A percentile compares a stretch with the other conserved stretches of the same genome.
phyloP scores from a whole-genome alignment of 2,329 filamentous ascomycete species.

The Capronia americana region DNA sequence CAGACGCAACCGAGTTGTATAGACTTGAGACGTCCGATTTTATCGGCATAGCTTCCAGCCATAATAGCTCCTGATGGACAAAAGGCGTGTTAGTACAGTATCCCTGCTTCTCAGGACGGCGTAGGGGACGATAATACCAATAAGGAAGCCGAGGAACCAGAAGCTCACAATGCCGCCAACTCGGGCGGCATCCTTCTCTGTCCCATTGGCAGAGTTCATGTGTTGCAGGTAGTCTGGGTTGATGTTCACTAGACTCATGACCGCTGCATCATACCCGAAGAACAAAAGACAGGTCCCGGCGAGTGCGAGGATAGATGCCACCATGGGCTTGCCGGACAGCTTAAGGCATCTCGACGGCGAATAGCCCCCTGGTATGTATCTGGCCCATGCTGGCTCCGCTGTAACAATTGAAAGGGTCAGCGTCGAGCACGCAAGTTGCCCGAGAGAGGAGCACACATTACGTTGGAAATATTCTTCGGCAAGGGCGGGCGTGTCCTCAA shows the following conservation, averaged over 20 bases:
- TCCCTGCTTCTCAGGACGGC: too few species aligned
- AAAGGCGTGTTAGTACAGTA: too few species aligned
- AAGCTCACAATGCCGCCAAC: slow-evolving; percentile 42
- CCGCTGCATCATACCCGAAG: slow-evolving; percentile 36
- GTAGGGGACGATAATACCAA: too few species aligned
- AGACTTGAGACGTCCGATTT: slow-evolving; percentile 41
- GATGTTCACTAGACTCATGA: slow-evolving; percentile 42
- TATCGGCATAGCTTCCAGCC: slow-evolving; percentile 41
- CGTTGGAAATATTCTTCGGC: too few species aligned
- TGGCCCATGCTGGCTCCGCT: slow-evolving; percentile 24
- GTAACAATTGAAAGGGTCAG: too few species aligned
- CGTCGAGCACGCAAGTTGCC: too few species aligned
- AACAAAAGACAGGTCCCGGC: slow-evolving; percentile 8
- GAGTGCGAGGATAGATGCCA: slow-evolving; percentile 9
- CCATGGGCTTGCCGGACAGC: slow-evolving; percentile 16
- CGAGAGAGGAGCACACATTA: too few species aligned
- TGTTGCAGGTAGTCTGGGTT: slow-evolving; percentile 40
- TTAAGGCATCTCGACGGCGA: slow-evolving; percentile 14
- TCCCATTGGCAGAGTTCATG: slow-evolving; percentile 39
- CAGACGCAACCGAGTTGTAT: slow-evolving; percentile 42
- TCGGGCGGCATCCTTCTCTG: slow-evolving; percentile 39
- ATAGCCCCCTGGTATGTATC: slow-evolving; percentile 13
- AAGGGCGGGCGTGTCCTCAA: too few species aligned
- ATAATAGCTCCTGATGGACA: too few species aligned
- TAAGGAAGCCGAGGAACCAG: slow-evolving; percentile 41